These are phyloP conservation scores for Melaleuca alternifolia DNA, from an alignment of 345 rosid genomes.

Conservation along the genomic window DNA sequence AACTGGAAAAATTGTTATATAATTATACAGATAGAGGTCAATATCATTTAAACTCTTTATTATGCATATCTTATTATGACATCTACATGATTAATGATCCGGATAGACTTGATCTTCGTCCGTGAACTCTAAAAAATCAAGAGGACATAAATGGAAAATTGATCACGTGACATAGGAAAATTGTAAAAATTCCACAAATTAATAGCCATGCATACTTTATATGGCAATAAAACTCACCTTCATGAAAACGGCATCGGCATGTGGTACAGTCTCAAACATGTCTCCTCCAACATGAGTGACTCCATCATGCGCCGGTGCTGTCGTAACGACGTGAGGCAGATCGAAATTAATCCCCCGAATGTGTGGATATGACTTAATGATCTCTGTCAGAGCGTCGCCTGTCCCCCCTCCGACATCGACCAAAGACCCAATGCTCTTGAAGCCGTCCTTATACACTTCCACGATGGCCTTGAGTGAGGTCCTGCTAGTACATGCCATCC, in stretches of 20 bases:
- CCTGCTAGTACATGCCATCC: constrained; percentile 4
- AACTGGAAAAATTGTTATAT: neutral
- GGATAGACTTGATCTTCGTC: neutral
- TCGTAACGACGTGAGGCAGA: constrained; percentile 10
- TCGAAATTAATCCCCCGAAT: constrained; percentile 12
- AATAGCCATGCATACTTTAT: neutral
- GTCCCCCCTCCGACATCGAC: constrained; percentile 21
- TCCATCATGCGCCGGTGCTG: constrained; percentile 3
- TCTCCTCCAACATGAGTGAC: constrained; percentile 12
- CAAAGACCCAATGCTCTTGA: neutral
- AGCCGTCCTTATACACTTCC: constrained; percentile 1
- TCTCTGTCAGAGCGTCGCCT: neutral
- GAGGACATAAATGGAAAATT: neutral
- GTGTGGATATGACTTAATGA: constrained; percentile 5
- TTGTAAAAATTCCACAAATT: neutral
- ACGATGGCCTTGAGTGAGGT: neutral
- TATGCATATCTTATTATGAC: neutral
- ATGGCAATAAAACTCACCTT: neutral
- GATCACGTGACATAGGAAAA: neutral
- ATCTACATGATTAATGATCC: neutral
- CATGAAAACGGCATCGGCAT: constrained; percentile 13
- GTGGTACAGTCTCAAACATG: constrained; percentile 9
- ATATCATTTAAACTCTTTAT: neutral
- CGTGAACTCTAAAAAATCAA: neutral
- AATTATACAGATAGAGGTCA: neutral